A percentile compares a stretch with the other conserved stretches of the same genome.
These are phyloP conservation scores for Fusarium tupiense DNA, from an alignment of 2,329 filamentous ascomycete genomes.

Conservation along the genomic window DNA sequence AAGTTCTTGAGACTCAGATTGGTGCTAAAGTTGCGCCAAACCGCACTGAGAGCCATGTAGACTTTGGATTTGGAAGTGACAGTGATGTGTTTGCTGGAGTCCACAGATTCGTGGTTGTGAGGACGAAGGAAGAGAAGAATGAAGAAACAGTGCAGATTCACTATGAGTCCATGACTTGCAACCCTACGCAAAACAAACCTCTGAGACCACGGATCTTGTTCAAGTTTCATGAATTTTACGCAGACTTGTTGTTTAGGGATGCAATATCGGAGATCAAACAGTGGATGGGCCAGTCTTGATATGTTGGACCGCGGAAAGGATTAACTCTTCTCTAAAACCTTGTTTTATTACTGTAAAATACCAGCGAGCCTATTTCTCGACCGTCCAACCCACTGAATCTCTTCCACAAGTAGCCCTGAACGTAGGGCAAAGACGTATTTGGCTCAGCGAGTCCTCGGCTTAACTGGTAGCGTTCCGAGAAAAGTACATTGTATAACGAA, in stretches of 20 bases:
- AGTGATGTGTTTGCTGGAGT: conserved; percentile 40
- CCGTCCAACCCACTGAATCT: not conserved
- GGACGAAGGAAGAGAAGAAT: not conserved
- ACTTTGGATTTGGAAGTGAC: conserved; percentile 45
- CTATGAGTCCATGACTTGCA: conserved; percentile 40
- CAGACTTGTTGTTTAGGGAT: conserved; percentile 41
- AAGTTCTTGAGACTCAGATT: conserved; percentile 34
- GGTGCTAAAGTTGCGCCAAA: not conserved
- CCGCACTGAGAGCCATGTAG: conserved; percentile 39
- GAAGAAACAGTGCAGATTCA: conserved; percentile 28
- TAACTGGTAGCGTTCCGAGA: not conserved
- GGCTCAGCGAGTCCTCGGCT: not conserved
- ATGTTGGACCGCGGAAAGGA: not conserved
- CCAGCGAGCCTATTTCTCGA: not conserved
- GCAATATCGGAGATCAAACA: conserved; percentile 35
- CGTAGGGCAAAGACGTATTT: not conserved
- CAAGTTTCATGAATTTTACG: conserved; percentile 41
- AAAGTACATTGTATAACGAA: not conserved
- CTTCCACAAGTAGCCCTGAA: not conserved
- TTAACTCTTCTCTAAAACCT: not conserved
- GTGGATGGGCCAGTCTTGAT: conserved; percentile 12
- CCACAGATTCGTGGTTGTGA: conserved; percentile 44
- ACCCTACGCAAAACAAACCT: conserved; percentile 36
- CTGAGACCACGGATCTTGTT: conserved; percentile 21
- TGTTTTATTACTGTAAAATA: not conserved